A percentile compares a stretch with the other conserved stretches of the same genome.
Conservation (phyloP, 129 eudicot genomes). For the Arctium minus region DNA sequence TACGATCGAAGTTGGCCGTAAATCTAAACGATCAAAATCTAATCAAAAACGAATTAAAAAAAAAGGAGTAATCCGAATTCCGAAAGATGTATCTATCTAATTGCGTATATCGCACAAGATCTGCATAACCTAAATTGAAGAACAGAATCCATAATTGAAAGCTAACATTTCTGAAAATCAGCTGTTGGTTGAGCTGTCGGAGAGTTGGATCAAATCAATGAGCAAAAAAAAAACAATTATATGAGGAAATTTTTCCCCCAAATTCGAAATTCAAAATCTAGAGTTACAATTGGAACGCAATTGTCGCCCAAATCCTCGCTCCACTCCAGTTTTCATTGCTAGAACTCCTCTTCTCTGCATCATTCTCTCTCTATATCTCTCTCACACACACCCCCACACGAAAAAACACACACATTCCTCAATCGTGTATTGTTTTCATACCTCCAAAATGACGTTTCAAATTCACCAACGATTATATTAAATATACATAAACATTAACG, state of each 20-base stretch:
- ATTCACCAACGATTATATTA: neutral
- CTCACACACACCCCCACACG: neutral
- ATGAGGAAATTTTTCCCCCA: conserved; percentile 2
- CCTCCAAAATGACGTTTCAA: conserved; percentile 12
- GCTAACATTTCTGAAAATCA: conserved; percentile 27
- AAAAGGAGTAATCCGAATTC: neutral
- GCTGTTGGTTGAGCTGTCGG: conserved; percentile 35
- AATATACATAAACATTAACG: no score
- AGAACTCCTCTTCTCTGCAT: conserved; percentile 42
- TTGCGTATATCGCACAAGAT: conserved; percentile 31
- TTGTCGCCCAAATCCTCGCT: conserved; percentile 65
- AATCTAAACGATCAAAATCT: conserved; percentile 17
- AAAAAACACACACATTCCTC: neutral
- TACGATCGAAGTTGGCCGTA: conserved; percentile 11
- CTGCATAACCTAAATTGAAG: conserved; percentile 9
- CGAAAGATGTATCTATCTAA: conserved; percentile 29
- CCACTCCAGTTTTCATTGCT: conserved; percentile 55
- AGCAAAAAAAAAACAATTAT: conserved; percentile 3
- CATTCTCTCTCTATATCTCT: conserved; percentile 21
- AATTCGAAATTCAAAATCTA: conserved; percentile 57
- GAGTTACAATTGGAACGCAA: conserved; percentile 30
- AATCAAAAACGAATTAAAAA: neutral
- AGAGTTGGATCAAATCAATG: conserved; percentile 33
- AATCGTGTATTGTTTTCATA: neutral
- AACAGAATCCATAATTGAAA: conserved; percentile 19